Evolutionary conservation across 768 basidiomycete species (phyloP).

Genomic region (Solioccasus polychromus): DNA sequence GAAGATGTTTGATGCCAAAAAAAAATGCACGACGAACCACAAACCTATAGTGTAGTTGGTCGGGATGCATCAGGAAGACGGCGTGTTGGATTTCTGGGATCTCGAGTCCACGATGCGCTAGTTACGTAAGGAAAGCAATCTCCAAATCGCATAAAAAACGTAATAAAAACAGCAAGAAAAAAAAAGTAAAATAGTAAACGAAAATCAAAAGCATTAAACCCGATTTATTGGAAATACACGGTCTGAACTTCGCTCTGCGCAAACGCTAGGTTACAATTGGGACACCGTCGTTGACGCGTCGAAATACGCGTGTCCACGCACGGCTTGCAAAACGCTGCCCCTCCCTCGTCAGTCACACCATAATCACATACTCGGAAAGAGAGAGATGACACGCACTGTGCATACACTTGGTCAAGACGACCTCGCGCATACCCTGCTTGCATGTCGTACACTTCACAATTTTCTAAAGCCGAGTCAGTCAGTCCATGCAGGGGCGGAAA

Average conservation of each 20-base stretch:
- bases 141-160: too few relatives aligned
- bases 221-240: slow-evolving; percentile 52
- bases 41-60: too few relatives aligned
- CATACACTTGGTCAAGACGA: slow-evolving; percentile 85
- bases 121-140: too few relatives aligned
- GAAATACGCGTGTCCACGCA: slow-evolving; percentile 86
- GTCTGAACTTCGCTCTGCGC: slow-evolving; percentile 79
- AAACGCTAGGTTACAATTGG: slow-evolving; percentile 80
- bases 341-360: neutral
- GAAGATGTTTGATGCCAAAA: too few relatives aligned
- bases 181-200: too few relatives aligned
- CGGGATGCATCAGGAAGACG: too few relatives aligned
- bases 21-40: too few relatives aligned
- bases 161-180: too few relatives aligned
- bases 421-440: slow-evolving; percentile 69
- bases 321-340: slow-evolving; percentile 82
- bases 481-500: neutral
- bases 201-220: neutral
- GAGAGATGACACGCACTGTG: slow-evolving; percentile 53
- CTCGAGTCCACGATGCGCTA: too few relatives aligned
- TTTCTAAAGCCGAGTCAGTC: slow-evolving; percentile 41
- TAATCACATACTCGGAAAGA: neutral
- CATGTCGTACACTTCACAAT: slow-evolving; percentile 91
- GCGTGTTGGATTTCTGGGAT: too few relatives aligned
- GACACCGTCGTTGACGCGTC: slow-evolving; percentile 92